Evolutionary conservation across 306 rosid genomes (phyloP).

Genomic region (Carpinus fangiana): DNA sequence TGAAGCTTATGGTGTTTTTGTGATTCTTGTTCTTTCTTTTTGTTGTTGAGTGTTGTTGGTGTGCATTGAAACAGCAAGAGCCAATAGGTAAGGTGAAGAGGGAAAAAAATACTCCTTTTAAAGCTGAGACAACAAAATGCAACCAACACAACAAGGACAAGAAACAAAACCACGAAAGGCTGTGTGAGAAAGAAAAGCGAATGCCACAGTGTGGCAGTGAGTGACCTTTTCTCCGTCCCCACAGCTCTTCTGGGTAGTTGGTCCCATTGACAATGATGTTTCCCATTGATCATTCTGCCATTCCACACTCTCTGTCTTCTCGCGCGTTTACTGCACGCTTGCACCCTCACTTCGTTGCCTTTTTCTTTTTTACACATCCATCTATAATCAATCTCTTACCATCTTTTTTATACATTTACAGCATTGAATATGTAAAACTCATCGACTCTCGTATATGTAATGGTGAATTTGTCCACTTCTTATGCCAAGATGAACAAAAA

Average conservation of each 20-base stretch:
- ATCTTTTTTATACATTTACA: too few relatives aligned
- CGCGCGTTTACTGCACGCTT: slow-evolving; percentile 27
- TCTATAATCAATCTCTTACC: too few relatives aligned
- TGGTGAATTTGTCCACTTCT: too few relatives aligned
- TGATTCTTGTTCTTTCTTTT: not conserved
- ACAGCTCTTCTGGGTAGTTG: slow-evolving; percentile 41
- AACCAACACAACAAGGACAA: not conserved
- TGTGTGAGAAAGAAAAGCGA: not conserved
- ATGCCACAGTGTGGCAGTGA: not conserved
- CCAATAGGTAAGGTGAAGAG: not conserved
- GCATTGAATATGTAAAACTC: too few relatives aligned
- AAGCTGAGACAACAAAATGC: not conserved
- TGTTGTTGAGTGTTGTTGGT: not conserved
- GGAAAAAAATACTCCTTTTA: not conserved
- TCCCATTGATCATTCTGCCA: not conserved
- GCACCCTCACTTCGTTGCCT: too few relatives aligned
- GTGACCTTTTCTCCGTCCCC: slow-evolving; percentile 35
- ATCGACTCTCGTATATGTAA: too few relatives aligned
- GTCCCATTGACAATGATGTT: slow-evolving; percentile 46
- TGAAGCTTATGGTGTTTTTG: not conserved
- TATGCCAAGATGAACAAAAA: too few relatives aligned
- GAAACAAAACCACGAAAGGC: not conserved
- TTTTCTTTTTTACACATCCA: too few relatives aligned
- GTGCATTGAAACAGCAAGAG: not conserved
- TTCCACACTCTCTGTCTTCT: not conserved